These are phyloP conservation scores for Ehretia macrophylla DNA, from an alignment of 257 asterid genomes.

Conservation along the genomic window DNA sequence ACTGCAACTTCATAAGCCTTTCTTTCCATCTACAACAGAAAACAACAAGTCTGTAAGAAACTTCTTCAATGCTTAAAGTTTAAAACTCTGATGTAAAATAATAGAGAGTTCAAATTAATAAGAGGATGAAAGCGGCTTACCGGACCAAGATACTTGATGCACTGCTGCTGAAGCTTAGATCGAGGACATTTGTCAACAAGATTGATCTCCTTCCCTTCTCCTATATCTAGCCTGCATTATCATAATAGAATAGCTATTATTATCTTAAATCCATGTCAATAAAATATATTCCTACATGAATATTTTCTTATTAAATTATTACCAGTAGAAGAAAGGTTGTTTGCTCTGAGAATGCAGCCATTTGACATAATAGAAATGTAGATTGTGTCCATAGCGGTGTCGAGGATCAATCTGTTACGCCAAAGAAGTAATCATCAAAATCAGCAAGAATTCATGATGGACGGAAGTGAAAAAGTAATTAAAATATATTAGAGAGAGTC, in stretches of 20 bases:
- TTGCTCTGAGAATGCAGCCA: constrained; percentile 63
- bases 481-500: not conserved
- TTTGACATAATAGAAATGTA: constrained; percentile 52
- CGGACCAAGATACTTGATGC: constrained; percentile 71
- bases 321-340: constrained; percentile 61
- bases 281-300: not conserved
- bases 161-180: constrained; percentile 60
- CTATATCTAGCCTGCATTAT: constrained; percentile 50
- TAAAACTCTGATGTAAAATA: not conserved
- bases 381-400: constrained; percentile 69
- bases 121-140: constrained; percentile 22
- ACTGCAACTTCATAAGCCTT: constrained; percentile 45
- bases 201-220: constrained; percentile 67
- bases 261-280: not conserved
- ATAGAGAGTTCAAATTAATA: not conserved
- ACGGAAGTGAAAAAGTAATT: not conserved
- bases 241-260: not conserved
- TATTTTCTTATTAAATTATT: constrained; percentile 4
- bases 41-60: constrained; percentile 6
- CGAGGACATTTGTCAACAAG: constrained; percentile 61
- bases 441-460: not conserved
- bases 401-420: constrained; percentile 56
- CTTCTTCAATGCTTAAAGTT: too few species aligned
- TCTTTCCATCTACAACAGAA: constrained; percentile 45
- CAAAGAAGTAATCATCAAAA: not conserved